These are phyloP conservation scores for Hemileccinum rubropunctum DNA, from an alignment of 768 basidiomycete genomes.

Conservation along the genomic window DNA sequence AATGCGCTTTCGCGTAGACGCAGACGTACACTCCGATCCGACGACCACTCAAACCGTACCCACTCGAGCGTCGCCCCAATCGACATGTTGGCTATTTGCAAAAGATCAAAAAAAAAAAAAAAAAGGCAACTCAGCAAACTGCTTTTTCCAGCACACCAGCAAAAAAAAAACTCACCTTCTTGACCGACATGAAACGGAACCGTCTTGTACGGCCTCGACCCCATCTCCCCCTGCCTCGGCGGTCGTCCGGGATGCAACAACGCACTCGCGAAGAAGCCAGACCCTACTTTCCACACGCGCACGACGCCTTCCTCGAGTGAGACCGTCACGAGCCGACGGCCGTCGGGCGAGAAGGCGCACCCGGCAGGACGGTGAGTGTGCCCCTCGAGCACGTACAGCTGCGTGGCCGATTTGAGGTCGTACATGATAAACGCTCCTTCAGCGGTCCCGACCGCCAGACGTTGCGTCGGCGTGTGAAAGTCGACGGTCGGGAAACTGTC, in stretches of 20 bases:
- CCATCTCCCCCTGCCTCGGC: slow-evolving; percentile 81
- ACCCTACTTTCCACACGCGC: slow-evolving; percentile 95
- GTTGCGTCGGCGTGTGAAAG: slow-evolving; percentile 84
- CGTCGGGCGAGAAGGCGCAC: slow-evolving; percentile 92
- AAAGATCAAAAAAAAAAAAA: no score
- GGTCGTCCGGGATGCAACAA: slow-evolving; percentile 91
- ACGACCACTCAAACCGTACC: slow-evolving; percentile 79
- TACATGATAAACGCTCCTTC: slow-evolving; percentile 97
- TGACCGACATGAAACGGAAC: slow-evolving; percentile 82
- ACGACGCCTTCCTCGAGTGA: slow-evolving; percentile 83
- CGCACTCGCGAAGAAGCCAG: slow-evolving; percentile 65
- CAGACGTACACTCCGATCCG: no score
- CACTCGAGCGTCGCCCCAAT: slow-evolving; percentile 65
- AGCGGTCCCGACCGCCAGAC: slow-evolving; percentile 88
- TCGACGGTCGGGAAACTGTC: slow-evolving; percentile 90
- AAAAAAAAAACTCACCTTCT: slow-evolving; percentile 49
- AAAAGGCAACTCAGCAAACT: no score
- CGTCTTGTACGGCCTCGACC: slow-evolving; percentile 85
- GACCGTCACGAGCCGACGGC: slow-evolving; percentile 80
- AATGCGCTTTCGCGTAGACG: no score
- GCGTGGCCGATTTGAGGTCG: slow-evolving; percentile 92
- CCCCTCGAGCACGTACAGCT: slow-evolving; percentile 92
- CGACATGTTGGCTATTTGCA: slow-evolving; percentile 47
- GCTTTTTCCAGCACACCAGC: not conserved
- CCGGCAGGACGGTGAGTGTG: slow-evolving; percentile 81